phyloP scores from a whole-genome alignment of 257 asterid genomes.

The Plantago ovata region DNA sequence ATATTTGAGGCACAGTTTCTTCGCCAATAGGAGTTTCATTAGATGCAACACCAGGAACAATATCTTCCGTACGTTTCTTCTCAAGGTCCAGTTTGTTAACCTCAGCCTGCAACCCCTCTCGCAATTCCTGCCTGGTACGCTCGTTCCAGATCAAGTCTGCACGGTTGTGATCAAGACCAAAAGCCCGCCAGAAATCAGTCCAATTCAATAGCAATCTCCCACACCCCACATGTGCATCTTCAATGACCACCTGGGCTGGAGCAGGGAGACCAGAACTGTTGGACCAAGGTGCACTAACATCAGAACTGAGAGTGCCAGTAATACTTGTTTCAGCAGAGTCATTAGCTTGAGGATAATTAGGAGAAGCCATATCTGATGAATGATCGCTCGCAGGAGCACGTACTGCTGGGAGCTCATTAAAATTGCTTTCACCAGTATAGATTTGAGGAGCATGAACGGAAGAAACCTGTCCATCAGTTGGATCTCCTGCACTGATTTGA shows the following conservation, averaged over 20 bases:
- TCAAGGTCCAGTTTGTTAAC: conserved; percentile 93
- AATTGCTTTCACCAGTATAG: conserved; percentile 40
- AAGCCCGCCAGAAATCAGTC: conserved; percentile 97
- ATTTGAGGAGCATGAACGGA: conserved; percentile 33
- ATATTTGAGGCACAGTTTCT: conserved; percentile 72
- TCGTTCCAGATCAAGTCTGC: conserved; percentile 99
- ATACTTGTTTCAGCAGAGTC: conserved; percentile 47
- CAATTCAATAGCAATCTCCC: conserved; percentile 94
- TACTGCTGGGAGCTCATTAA: conserved; percentile 37
- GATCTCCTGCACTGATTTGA: conserved; percentile 41
- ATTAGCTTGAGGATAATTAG: conserved; percentile 37
- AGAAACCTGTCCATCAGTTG: conserved; percentile 31
- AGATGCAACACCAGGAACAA: conserved; percentile 75
- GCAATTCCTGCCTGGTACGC: conserved; percentile 93
- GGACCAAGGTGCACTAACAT: conserved; percentile 42
- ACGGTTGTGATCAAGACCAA: conserved; percentile 91
- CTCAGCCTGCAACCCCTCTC: conserved; percentile 94
- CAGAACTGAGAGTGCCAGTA: conserved; percentile 37
- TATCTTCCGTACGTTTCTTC: conserved; percentile 94
- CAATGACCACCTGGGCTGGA: conserved; percentile 96
- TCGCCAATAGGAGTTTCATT: conserved; percentile 50
- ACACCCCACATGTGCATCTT: conserved; percentile 87
- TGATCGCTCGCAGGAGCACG: conserved; percentile 43
- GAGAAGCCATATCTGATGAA: conserved; percentile 34
- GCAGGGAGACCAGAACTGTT: conserved; percentile 64